Conservation (phyloP, 2,329 filamentous ascomycete species). For the Shiraia sp. region DNA sequence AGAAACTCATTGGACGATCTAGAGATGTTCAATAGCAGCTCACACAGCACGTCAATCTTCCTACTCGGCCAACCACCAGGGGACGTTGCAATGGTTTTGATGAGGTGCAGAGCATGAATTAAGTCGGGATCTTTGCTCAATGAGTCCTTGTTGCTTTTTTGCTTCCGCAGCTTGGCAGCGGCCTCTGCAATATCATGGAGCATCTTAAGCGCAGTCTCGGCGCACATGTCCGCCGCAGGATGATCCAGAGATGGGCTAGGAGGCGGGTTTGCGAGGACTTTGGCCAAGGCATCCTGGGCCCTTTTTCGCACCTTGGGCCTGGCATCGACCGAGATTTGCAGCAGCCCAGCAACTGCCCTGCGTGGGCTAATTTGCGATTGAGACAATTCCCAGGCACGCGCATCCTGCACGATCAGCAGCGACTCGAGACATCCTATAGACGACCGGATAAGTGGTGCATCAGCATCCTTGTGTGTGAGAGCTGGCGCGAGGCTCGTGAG, state of each 20-base stretch:
- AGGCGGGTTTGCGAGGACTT: conserved; percentile 80
- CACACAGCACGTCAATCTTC: conserved; percentile 91
- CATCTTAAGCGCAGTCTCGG: conserved; percentile 82
- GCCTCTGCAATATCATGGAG: conserved; percentile 75
- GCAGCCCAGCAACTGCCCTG: conserved; percentile 80
- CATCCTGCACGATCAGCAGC: conserved; percentile 87
- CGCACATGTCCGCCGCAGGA: conserved; percentile 94
- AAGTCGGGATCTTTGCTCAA: conserved; percentile 76
- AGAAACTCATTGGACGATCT: conserved; percentile 92
- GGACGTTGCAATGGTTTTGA: conserved; percentile 84
- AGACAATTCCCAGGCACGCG: conserved; percentile 82
- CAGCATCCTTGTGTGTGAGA: conserved; percentile 76
- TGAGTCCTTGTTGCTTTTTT: conserved; percentile 56
- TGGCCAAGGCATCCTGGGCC: conserved; percentile 84
- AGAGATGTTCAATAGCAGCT: conserved; percentile 85
- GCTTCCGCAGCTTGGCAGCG: conserved; percentile 71
- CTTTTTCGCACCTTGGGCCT: conserved; percentile 93
- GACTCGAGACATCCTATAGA: conserved; percentile 93
- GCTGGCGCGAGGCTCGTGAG: conserved; percentile 83
- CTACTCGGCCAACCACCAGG: conserved; percentile 95
- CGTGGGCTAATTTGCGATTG: conserved; percentile 83
- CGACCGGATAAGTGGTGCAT: conserved; percentile 82
- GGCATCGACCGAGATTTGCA: conserved; percentile 82
- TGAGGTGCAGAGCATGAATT: conserved; percentile 88
- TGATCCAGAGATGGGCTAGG: conserved; percentile 93